These are phyloP conservation scores for Globisporangium mamillatum DNA, from an alignment of 352 stramenopile species.

Conservation along the genomic window DNA sequence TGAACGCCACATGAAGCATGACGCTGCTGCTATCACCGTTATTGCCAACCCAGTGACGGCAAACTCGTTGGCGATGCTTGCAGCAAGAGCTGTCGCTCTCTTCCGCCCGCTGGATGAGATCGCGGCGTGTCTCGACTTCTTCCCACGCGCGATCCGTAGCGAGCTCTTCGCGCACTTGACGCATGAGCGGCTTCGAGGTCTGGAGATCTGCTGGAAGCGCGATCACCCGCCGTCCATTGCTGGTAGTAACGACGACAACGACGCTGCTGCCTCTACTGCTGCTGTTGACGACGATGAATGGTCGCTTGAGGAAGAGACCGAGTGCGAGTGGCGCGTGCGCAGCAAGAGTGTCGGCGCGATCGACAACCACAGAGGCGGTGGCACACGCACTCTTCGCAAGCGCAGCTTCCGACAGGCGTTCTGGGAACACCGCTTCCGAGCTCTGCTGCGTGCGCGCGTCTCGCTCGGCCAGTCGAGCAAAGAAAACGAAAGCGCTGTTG, in stretches of 20 bases:
- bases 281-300: conserved; percentile 16
- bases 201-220: conserved; percentile 39
- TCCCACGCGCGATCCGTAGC: conserved; percentile 36
- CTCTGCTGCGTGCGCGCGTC: conserved; percentile 34
- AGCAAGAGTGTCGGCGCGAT: conserved; percentile 4
- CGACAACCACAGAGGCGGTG: background rate
- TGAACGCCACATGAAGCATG: background rate
- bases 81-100: conserved; percentile 28
- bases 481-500: background rate
- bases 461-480: conserved; percentile 4
- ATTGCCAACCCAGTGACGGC: background rate
- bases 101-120: conserved; percentile 34
- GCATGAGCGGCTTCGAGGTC: conserved; percentile 40
- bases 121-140: conserved; percentile 37
- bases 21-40: background rate
- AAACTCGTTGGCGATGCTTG: conserved; percentile 27
- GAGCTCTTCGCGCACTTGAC: conserved; percentile 42
- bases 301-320: conserved; percentile 18
- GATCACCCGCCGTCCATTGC: background rate
- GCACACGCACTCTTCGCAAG: conserved; percentile 18
- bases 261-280: conserved; percentile 14
- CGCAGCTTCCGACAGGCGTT: conserved; percentile 43
- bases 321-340: conserved; percentile 18
- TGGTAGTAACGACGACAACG: conserved; percentile 5
- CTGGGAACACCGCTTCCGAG: conserved; percentile 61